Conservation (phyloP, 495 filamentous ascomycete species). For the Penicillium angulare region DNA sequence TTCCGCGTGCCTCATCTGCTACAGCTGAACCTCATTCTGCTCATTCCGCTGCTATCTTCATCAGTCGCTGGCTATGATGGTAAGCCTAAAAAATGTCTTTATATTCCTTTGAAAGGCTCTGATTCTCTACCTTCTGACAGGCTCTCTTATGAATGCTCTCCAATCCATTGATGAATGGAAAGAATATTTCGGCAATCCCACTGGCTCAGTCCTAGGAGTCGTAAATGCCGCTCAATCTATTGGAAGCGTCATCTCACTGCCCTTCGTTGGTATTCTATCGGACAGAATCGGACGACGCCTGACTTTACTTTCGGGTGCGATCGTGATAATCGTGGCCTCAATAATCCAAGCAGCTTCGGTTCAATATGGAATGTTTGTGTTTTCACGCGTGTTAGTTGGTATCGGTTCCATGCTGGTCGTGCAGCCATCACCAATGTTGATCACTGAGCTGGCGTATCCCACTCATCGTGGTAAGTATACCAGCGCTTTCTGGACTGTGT, state of each 20-base stretch:
- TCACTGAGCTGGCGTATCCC: conserved; percentile 61
- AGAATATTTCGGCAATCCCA: conserved; percentile 9
- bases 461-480: conserved; percentile 62
- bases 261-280: conserved; percentile 13
- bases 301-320: conserved; percentile 13
- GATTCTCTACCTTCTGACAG: conserved; percentile 3
- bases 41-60: conserved; percentile 40
- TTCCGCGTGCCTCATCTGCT: conserved; percentile 32
- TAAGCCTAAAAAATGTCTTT: too few species aligned
- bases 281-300: conserved; percentile 17
- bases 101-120: too few species aligned
- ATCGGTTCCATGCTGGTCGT: conserved; percentile 28
- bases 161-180: conserved; percentile 13
- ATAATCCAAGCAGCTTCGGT: conserved; percentile 26
- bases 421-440: conserved; percentile 56
- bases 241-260: conserved; percentile 46
- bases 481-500: conserved; percentile 54
- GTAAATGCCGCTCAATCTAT: conserved; percentile 65
- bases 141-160: conserved; percentile 16
- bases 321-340: conserved; percentile 11
- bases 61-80: conserved; percentile 39
- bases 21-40: conserved; percentile 37
- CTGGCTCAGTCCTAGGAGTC: conserved; percentile 47
- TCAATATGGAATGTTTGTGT: conserved; percentile 29
- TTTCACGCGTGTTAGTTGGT: conserved; percentile 31